Base-by-base conservation (phyloP, 2,329 filamentous ascomycete genomes). In the Dothideomycetidae sp. region DNA sequence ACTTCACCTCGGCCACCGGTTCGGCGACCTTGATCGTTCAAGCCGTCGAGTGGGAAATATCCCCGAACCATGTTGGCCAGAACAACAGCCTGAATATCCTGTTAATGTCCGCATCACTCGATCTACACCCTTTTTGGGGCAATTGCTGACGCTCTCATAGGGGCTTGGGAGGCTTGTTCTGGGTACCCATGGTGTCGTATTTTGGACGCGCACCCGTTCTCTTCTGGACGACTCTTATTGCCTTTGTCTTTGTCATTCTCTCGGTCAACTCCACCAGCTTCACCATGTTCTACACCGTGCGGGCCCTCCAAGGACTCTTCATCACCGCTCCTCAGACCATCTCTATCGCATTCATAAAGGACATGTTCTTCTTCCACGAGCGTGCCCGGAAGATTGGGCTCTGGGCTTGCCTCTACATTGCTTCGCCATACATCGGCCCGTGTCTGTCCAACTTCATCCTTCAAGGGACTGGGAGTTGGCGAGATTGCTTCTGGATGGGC, bases 341-440 rank as follows among this genome's bases (percentile, higher is more conserved):
- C 28, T 61, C 59, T 2, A 51, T 64, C 19, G 61, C 61, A 55
- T 62, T 57, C 47, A 59, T 64, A 48, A 66, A 71, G 37, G 71
- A 75, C 50, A 60, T 72, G 40, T 75, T 71, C 56, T 74, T 71
- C 56, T 71, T 73, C 52, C 71, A 75, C 45, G 63, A 73, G 43
- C 57, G 67, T 23, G 50, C 57, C 3, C 41, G 50, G 7, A 50
- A 51, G 30, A 60, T 61, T 48, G 58, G 58, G 36, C 48, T 58
- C 29, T 58, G 56, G 64, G 52, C 45, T 3, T 40, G 50, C 9
- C 52, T 51, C n/a, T 55, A 60, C 40, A 53, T 62, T 35, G 33
- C 58, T 18, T 54, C 52, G 11, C 67, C 57, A 5, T 60, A 59
- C 43, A 38, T 59, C 14, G 57, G 57, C 2, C 57, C 57, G 7